Conservation (phyloP, 371 early-diverging fungal genomes). For the Mucor sp. region DNA sequence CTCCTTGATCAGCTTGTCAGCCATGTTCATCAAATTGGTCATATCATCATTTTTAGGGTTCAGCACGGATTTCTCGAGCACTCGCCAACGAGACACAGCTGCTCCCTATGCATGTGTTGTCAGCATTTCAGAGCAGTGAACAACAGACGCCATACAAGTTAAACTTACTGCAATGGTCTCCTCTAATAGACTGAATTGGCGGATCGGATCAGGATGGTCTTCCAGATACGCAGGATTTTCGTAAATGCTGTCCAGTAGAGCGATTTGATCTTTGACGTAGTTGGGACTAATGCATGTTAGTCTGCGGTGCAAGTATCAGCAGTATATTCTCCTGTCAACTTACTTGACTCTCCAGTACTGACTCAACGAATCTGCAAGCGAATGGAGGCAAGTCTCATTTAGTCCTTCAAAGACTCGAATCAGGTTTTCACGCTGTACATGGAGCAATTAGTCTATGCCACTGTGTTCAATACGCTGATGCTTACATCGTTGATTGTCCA, state of each 20-base stretch:
- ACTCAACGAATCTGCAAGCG: conserved; percentile 40
- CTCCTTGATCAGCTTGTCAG: conserved; percentile 52
- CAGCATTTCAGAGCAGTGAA: background rate
- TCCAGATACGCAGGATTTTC: conserved; percentile 52
- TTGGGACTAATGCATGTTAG: conserved; percentile 28
- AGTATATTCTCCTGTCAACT: background rate
- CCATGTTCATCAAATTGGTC: conserved; percentile 42
- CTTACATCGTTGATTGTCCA: conserved; percentile 61
- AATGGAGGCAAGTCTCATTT: conserved; percentile 41
- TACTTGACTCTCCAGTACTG: conserved; percentile 52
- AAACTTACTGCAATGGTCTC: conserved; percentile 48
- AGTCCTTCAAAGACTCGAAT: conserved; percentile 48
- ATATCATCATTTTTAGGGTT: conserved; percentile 38
- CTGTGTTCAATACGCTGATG: too few relatives aligned
- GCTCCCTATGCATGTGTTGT: conserved; percentile 37
- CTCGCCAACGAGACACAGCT: conserved; percentile 53
- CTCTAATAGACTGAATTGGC: conserved; percentile 39
- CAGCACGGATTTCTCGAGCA: conserved; percentile 35
- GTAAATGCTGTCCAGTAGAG: conserved; percentile 50
- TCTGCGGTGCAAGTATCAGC: background rate
- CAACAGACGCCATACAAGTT: background rate
- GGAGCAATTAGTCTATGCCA: background rate
- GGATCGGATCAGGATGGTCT: conserved; percentile 43
- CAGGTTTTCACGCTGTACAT: conserved; percentile 40
- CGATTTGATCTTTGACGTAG: conserved; percentile 41